Conservation (phyloP, 139 green algal genomes). For the Tetraselmis striata region DNA sequence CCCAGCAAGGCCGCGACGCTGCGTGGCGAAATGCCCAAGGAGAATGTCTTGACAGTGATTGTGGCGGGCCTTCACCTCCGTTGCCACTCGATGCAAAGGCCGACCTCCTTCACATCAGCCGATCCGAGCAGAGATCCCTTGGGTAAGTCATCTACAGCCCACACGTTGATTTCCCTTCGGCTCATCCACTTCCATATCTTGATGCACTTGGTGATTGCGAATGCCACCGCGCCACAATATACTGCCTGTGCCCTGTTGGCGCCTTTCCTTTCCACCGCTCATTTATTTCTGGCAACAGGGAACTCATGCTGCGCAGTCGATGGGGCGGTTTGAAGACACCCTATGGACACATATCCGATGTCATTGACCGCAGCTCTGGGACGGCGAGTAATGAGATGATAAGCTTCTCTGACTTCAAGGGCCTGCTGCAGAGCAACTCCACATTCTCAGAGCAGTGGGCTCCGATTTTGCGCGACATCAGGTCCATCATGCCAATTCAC, state of each 20-base stretch:
- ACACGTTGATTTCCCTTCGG: too few species aligned
- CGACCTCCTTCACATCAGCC: background rate
- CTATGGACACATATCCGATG: background rate
- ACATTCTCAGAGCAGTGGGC: background rate
- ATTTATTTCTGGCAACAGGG: too few species aligned
- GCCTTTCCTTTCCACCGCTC: too few species aligned
- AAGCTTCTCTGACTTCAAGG: background rate
- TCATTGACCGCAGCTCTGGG: too few species aligned
- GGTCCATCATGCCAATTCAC: background rate
- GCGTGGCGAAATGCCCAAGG: background rate
- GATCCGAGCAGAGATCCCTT: background rate
- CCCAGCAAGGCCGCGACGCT: background rate
- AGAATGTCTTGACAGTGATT: background rate
- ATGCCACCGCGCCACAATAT: too few species aligned
- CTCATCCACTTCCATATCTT: too few species aligned
- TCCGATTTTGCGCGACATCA: background rate
- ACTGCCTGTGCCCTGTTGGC: too few species aligned
- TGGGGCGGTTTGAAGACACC: background rate
- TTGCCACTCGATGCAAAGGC: background rate
- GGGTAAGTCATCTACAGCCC: too few species aligned
- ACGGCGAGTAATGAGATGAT: background rate
- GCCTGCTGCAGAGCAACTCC: background rate
- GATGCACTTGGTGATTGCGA: too few species aligned
- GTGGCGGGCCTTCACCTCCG: too few species aligned
- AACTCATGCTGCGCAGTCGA: background rate